Conservation (phyloP, 2,329 filamentous ascomycete species). For the Stenocarpella maydis region DNA sequence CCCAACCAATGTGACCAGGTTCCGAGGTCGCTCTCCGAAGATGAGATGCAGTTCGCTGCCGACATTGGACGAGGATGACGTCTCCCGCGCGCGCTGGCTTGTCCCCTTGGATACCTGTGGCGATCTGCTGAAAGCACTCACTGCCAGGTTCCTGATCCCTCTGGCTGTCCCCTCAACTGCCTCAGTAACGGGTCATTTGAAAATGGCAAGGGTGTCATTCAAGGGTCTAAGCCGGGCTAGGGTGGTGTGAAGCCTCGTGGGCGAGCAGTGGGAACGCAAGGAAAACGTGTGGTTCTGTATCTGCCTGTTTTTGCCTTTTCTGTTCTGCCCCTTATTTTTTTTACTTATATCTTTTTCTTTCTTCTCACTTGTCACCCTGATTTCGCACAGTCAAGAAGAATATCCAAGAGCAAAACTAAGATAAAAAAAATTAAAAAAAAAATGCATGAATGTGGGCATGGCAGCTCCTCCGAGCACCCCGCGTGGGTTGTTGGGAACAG, state of each 20-base stretch:
- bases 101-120: not conserved
- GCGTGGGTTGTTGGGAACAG: not conserved
- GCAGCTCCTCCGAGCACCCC: not conserved
- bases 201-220: conserved; percentile 20
- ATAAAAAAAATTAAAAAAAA: no score
- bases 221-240: conserved; percentile 20
- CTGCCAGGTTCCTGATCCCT: no score
- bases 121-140: conserved; percentile 6
- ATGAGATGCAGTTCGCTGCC: not conserved
- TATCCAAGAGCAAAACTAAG: no score
- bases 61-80: not conserved
- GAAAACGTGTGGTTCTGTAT: conserved; percentile 12
- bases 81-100: conserved; percentile 2
- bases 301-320: not conserved
- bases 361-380: not conserved
- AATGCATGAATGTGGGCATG: not conserved
- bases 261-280: not conserved
- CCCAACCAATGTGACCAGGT: not conserved
- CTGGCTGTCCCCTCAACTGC: no score
- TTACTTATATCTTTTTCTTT: not conserved
- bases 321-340: not conserved
- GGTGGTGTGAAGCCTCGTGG: conserved; percentile 12
- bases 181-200: not conserved
- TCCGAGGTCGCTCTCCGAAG: not conserved
- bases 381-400: not conserved